Evolutionary conservation across 2,329 filamentous ascomycete species (phyloP).

Genomic region (Sporothrix humicola): DNA sequence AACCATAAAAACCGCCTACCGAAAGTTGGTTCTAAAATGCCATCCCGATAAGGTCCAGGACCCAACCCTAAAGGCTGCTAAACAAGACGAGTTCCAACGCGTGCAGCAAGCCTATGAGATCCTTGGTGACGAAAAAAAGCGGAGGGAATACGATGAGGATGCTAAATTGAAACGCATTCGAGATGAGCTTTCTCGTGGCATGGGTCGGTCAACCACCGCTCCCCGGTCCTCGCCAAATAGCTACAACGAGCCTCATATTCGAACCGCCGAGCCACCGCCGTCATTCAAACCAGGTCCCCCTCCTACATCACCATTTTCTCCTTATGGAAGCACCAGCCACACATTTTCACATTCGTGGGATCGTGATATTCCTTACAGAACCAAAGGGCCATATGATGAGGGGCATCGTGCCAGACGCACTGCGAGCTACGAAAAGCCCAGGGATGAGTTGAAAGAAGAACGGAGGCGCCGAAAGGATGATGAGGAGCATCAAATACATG

Average conservation of each 20-base stretch:
- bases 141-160: conserved; percentile 78
- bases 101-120: conserved; percentile 94
- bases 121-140: conserved; percentile 75
- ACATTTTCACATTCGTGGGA: conserved; percentile 54
- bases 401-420: conserved; percentile 52
- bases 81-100: conserved; percentile 86
- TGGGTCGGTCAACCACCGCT: conserved; percentile 53
- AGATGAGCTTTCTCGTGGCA: conserved; percentile 55
- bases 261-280: conserved; percentile 57
- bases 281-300: conserved; percentile 49
- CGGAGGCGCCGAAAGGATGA: conserved; percentile 43
- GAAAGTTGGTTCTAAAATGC: conserved; percentile 84
- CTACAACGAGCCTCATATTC: conserved; percentile 54
- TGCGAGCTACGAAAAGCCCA: conserved; percentile 50
- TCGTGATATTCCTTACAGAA: conserved; percentile 50
- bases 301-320: conserved; percentile 40
- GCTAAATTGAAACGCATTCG: conserved; percentile 69
- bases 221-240: conserved; percentile 47
- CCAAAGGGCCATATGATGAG: conserved; percentile 52
- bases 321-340: conserved; percentile 47
- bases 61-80: conserved; percentile 73
- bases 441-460: conserved; percentile 41
- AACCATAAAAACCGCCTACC: conserved; percentile 79
- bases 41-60: conserved; percentile 92
- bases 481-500: conserved; percentile 38